Base-by-base conservation (phyloP, 345 rosid genomes). In the Eucalyptus pumila region DNA sequence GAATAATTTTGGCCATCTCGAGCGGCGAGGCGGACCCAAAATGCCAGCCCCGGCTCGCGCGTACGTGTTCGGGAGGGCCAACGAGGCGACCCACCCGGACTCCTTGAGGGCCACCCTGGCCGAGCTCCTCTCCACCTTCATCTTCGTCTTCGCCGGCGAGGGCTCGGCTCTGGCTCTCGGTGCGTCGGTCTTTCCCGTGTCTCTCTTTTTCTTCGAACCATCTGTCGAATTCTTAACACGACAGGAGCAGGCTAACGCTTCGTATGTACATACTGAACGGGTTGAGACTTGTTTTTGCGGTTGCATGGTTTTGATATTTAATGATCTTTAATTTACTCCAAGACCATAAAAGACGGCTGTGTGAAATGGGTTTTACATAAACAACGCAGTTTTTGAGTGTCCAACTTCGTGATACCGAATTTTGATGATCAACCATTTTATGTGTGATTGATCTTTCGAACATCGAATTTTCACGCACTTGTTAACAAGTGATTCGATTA, bases 91-190 rank as follows among this genome's bases (percentile, higher is more conserved):
- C 49, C 93, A 93, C 86, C 95, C 94, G 6, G 94, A 94, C 89
- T 91, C 93, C 89, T 88, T 92, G 48, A 91, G 93, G 88, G 97
- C 99, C 87, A 52, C 95, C 88, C 60, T 95, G 87, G 96, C 98
- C 80, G 97, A 96, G 92, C 92, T 96, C 90, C 58, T 96, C 86
- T 93, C 98, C 89, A 95, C 97, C 67, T 92, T 93, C 87, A 93
- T 95, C 92, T 95, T 95, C 65, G 96, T 96, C 49, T 96, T 96
- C 27, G 95, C 96, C 27, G 96, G 98, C 80, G 98, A 94, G 91
- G 99, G 99, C 90, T 95, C 95, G 47, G 85, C 94, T 69, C 96
- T 96, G 44, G 97, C 99, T 91, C 95, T 96, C 11, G 92, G 97
- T 94, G 67, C 6, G 26, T 34, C 88, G 34, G 58, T 45, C 23